phyloP scores from a whole-genome alignment of 23 red algal species.

The Gracilaria gracilis region DNA sequence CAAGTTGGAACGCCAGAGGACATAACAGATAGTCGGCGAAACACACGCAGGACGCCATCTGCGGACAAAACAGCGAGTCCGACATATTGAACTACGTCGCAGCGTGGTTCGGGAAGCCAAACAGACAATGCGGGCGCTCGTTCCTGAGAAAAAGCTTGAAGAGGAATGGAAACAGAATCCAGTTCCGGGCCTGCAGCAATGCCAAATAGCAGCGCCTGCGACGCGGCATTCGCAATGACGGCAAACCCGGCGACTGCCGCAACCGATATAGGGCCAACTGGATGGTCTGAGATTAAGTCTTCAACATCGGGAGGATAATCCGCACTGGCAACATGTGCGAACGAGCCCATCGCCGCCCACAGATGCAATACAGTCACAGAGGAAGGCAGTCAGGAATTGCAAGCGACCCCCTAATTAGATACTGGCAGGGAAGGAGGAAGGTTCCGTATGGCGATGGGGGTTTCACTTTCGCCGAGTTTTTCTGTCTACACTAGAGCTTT shows the following conservation, averaged over 20 bases:
- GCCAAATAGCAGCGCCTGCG: conserved; percentile 43
- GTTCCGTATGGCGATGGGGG: too few relatives aligned
- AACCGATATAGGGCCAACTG: conserved; percentile 19
- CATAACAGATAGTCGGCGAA: conserved; percentile 15
- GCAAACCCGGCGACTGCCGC: conserved; percentile 57
- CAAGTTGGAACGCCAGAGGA: conserved; percentile 16
- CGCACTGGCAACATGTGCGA: conserved; percentile 33
- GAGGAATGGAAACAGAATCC: conserved; percentile 45
- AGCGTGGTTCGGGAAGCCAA: conserved; percentile 23
- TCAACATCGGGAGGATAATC: conserved; percentile 64
- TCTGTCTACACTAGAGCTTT: too few relatives aligned
- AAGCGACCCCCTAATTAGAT: too few relatives aligned
- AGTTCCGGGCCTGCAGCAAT: conserved; percentile 55
- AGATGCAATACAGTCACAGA: too few relatives aligned
- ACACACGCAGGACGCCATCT: conserved; percentile 65
- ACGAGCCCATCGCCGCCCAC: conserved; percentile 7
- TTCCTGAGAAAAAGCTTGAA: conserved; percentile 4
- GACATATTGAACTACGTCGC: conserved; percentile 25
- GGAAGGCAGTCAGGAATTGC: too few relatives aligned
- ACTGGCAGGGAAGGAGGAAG: too few relatives aligned
- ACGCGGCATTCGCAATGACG: conserved; percentile 27
- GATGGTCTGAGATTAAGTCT: conserved; percentile 35
- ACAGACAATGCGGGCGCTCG: conserved; percentile 34
- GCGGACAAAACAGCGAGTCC: conserved; percentile 46
- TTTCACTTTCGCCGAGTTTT: too few relatives aligned